Percentiles rank a stretch among this genome's conserved stretches.
These are phyloP conservation scores for Seiridium unicorne DNA, from an alignment of 2,329 filamentous ascomycete species.

Conservation along the genomic window DNA sequence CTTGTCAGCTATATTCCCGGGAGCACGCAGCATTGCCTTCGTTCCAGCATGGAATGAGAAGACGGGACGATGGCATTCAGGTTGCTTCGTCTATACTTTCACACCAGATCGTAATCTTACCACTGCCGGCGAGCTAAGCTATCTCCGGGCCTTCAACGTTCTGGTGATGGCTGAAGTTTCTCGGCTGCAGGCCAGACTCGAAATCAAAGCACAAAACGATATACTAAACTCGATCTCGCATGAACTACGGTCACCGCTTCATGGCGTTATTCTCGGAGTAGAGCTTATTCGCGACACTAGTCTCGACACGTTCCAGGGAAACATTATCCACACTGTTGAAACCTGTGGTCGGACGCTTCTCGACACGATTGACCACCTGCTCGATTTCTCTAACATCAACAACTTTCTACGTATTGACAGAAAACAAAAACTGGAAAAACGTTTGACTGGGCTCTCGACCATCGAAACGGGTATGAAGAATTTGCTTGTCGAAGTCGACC, in stretches of 20 bases:
- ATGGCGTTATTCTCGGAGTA: constrained; percentile 54
- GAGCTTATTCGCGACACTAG: constrained; percentile 52
- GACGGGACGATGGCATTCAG: constrained; percentile 46
- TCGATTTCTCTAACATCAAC: constrained; percentile 56
- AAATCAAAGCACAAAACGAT: constrained; percentile 51
- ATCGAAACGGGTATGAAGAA: constrained; percentile 20
- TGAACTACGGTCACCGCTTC: constrained; percentile 58
- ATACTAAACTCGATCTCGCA: constrained; percentile 60
- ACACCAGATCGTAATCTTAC: constrained; percentile 40
- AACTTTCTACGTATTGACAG: constrained; percentile 20
- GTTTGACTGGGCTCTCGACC: background rate
- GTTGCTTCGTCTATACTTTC: constrained; percentile 47
- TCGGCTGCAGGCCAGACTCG: constrained; percentile 33
- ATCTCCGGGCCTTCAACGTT: constrained; percentile 48
- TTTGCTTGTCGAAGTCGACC: constrained; percentile 24
- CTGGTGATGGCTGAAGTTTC: constrained; percentile 57
- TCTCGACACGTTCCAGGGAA: constrained; percentile 43
- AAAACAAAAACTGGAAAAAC: constrained; percentile 8
- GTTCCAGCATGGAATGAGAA: constrained; percentile 47
- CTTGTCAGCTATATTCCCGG: constrained; percentile 32
- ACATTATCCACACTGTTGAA: constrained; percentile 48
- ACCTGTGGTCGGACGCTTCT: constrained; percentile 49
- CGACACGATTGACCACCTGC: constrained; percentile 53
- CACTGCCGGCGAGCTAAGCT: constrained; percentile 45
- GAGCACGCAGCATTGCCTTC: constrained; percentile 43